phyloP scores from a whole-genome alignment of 305 asterid species.

The Petunia hybrid region DNA sequence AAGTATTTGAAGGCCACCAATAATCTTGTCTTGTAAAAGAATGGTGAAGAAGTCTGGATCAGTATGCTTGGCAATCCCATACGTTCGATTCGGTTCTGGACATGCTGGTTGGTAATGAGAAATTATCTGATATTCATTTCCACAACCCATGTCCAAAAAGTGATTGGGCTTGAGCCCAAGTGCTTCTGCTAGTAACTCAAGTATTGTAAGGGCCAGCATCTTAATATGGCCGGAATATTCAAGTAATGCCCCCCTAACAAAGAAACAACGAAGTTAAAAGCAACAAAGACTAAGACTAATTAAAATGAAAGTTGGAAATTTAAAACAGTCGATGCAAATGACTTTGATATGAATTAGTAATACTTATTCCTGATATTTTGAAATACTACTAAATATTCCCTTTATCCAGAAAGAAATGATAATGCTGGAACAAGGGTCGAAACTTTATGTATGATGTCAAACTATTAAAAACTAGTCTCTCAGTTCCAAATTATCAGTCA shows the following conservation, averaged over 20 bases:
- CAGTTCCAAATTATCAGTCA: too few species aligned
- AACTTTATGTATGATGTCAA: too few species aligned
- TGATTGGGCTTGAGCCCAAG: slow-evolving; percentile 54
- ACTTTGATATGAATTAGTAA: too few species aligned
- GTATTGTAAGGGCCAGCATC: slow-evolving; percentile 44
- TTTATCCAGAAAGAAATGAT: too few species aligned
- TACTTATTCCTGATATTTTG: too few species aligned
- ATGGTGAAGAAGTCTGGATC: slow-evolving; percentile 61
- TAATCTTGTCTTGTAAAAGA: slow-evolving; percentile 51
- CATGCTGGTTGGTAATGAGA: slow-evolving; percentile 68
- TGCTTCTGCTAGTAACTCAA: slow-evolving; percentile 58
- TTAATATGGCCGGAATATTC: slow-evolving; percentile 49
- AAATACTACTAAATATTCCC: too few species aligned
- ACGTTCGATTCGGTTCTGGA: slow-evolving; percentile 66
- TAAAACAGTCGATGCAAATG: too few species aligned
- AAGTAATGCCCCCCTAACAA: slow-evolving; percentile 49
- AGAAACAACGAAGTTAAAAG: background rate
- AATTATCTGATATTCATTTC: slow-evolving; percentile 51
- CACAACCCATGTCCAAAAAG: slow-evolving; percentile 53
- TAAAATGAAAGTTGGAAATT: too few species aligned
- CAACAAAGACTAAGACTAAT: background rate
- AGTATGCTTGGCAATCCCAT: slow-evolving; percentile 56
- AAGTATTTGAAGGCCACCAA: slow-evolving; percentile 67
- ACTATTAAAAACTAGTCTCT: too few species aligned
- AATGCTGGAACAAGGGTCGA: too few species aligned